Percentiles rank a stretch among this genome's conserved stretches.
Conservation (phyloP, 192 early-diverging fungal species). For the Coemansia sp. region DNA sequence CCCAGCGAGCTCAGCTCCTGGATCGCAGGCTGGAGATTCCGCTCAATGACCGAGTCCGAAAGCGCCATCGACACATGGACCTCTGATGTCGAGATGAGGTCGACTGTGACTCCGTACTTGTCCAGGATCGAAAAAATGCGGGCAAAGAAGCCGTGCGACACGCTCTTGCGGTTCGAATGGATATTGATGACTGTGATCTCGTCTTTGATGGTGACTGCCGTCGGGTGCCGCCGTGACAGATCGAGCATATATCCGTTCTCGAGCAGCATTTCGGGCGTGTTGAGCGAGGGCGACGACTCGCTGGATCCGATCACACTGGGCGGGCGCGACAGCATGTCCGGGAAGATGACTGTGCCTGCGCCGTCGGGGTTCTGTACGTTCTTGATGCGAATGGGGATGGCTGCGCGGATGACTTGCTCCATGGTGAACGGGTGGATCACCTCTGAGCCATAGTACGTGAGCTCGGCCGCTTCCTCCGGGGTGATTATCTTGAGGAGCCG, state of each 20-base stretch:
- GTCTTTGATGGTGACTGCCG: conserved; percentile 99
- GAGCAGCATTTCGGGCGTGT: conserved; percentile 53
- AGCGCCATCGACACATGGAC: conserved; percentile 91
- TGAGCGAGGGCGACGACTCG: conserved; percentile 52
- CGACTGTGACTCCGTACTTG: conserved; percentile 85
- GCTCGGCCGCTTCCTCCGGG: conserved; percentile 95
- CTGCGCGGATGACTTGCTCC: conserved; percentile 96
- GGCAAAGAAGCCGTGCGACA: conserved; percentile 96
- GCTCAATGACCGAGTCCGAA: conserved; percentile 54
- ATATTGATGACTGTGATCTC: conserved; percentile 93
- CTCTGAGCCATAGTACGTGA: conserved; percentile 93
- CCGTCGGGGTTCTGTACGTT: conserved; percentile 95
- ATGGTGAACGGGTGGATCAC: conserved; percentile 99
- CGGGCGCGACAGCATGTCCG: conserved; percentile 57
- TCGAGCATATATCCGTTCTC: conserved; percentile 73
- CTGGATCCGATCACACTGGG: conserved; percentile 49
- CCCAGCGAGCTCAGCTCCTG: conserved; percentile 73
- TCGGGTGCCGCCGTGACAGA: conserved; percentile 75
- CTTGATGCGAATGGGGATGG: conserved; percentile 98
- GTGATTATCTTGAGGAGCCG: conserved; percentile 85
- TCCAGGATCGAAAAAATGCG: conserved; percentile 90
- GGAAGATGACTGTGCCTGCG: conserved; percentile 88
- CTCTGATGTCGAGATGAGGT: conserved; percentile 89
- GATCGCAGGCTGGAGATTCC: conserved; percentile 74
- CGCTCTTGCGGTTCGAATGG: conserved; percentile 93